Evolutionary conservation across 345 rosid species (phyloP), one percentile per base, ranked within the genome.

Genomic region (Anacardium occidentale): DNA sequence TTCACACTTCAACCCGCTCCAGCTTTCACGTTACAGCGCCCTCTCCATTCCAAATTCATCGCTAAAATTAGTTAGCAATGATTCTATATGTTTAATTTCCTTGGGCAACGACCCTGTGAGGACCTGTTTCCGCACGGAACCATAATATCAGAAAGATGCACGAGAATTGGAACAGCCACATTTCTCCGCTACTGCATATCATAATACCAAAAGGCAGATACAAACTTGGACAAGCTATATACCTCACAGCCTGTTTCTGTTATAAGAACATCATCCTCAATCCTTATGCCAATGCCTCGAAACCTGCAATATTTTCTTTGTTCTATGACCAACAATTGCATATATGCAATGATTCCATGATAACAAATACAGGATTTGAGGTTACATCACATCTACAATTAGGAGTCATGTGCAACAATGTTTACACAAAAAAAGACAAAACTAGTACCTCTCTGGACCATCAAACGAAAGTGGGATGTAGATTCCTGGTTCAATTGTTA

Each of bases 91-190:
- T 79, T 88, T 87, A 67, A 88, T 79, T 83, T 92, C 97, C 72
- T 95, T 95, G 0, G 99, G 98, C 91, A 95, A 83, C 15, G 99
- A 95, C 61, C 98, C 97, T 8, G 98, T 95, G 11, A 95, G 94
- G 65, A 95, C 96, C 97, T 87, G 79, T 78, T 80, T 68, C 68
- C 47, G 5, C 37, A 24, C 20, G n/a, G n/a, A 7, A 55, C 17
- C 22, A 47, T 24, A 25, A 15, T 20, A 59, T 34, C 45, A 34
- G 21, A 47, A 42, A 32, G 2, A 17, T 15, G 14, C 22, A 56
- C 20, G 59, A 51, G 45, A 44, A 20, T 2, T 22, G 47, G 34
- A 60, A 74, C 0, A 12, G 25, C 26, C 73, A 68, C 56, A 63
- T 25, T 58, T 64, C n/a, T n/a, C n/a, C 32, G 3, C 32, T 29